Evolutionary conservation across 2,329 filamentous ascomycete species (phyloP), one percentile per base, ranked within the genome.

Genomic region (Graphium sp.): DNA sequence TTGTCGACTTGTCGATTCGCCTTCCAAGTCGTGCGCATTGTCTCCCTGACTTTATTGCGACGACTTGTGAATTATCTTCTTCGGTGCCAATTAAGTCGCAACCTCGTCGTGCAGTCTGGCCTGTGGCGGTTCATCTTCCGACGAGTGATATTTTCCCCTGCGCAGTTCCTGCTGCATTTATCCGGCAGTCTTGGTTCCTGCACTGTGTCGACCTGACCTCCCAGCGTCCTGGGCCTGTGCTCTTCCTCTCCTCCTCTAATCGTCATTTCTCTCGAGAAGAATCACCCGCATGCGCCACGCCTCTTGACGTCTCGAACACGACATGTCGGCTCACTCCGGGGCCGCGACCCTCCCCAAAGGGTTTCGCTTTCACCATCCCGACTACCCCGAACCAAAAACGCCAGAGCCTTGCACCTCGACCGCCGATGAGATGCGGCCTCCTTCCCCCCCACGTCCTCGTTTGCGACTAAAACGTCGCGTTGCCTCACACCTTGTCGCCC

Each of bases 381-480:
- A 47, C 37, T 45, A 49, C 23, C 45, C 50, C 26, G 43, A 48
- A 9, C 58, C 56, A 27, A 61, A 47, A 40, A 71, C 66, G 7
- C 66, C 66, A 15, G 66, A 71, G 40, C 65, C 66, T 30, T 45
- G 45, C 31, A 37, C 48, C 22, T 16, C 29, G n/a, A 21, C 26
- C 16, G 40, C 45, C 17, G 42, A 44, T 22, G 38, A 47, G 14
- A 44, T 45, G 23, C 53, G 51, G 32, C 51, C 55, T 7, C 59
- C 63, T 8, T 61, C 60, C 21, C 57, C 64, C 16, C 61, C 60
- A 24, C 58, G 62, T 40, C 63, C 59, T 35, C 62, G 62, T 30
- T 53, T 72, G 39, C 60, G 56, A 37, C 46, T 73, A 34, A 67
- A 67, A 47, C 58, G 61, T 39, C 66, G 66, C 39, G 56, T 60